Conservation (phyloP, 192 early-diverging fungal genomes). For the Podila epigama region DNA sequence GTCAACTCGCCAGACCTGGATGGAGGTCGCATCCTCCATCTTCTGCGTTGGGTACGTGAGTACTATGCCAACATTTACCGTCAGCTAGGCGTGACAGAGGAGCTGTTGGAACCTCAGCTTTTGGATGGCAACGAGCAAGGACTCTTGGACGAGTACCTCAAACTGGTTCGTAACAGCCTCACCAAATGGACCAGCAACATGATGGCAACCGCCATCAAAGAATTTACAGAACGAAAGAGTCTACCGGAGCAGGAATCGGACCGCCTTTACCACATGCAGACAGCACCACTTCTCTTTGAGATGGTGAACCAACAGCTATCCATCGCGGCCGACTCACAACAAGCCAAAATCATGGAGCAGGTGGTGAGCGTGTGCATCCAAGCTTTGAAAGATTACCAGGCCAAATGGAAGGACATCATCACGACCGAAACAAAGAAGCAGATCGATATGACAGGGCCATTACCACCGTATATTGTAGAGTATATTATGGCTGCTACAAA, state of each 20-base stretch:
- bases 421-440: constrained; percentile 81
- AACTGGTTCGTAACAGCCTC: constrained; percentile 86
- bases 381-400: constrained; percentile 84
- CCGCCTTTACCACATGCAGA: constrained; percentile 82
- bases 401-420: constrained; percentile 82
- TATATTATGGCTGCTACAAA: constrained; percentile 97
- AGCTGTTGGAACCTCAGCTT: constrained; percentile 88
- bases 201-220: constrained; percentile 80
- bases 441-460: constrained; percentile 74
- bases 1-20: constrained; percentile 75
- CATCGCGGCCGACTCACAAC: constrained; percentile 81
- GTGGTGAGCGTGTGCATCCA: constrained; percentile 82
- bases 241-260: constrained; percentile 82
- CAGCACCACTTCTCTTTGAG: constrained; percentile 91
- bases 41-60: constrained; percentile 91
- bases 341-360: constrained; percentile 91
- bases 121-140: constrained; percentile 94
- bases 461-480: constrained; percentile 89
- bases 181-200: constrained; percentile 93
- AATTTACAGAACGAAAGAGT: constrained; percentile 73
- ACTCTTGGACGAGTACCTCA: constrained; percentile 89
- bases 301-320: constrained; percentile 99
- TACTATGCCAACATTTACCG: constrained; percentile 91
- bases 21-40: constrained; percentile 83
- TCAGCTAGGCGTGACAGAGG: constrained; percentile 85